These are phyloP conservation scores for Backusella westeae DNA, from an alignment of 192 early-diverging fungal species.

Conservation along the genomic window DNA sequence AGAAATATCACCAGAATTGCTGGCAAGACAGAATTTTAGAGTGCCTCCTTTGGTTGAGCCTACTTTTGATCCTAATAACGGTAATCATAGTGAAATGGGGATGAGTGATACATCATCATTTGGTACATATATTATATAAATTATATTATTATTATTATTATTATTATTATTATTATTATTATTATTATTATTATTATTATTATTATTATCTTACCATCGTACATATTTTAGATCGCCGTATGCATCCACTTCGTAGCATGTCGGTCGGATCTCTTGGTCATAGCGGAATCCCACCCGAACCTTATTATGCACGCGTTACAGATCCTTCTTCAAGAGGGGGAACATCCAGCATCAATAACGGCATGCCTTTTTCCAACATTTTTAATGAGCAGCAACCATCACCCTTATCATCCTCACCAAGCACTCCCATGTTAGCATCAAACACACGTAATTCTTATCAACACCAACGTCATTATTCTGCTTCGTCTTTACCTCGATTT, in stretches of 20 bases:
- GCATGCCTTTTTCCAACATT: not conserved
- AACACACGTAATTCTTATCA: constrained; percentile 8
- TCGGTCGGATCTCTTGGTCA: constrained; percentile 21
- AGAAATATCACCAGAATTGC: constrained; percentile 57
- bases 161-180: not conserved
- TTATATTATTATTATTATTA: not conserved
- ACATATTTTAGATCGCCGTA: constrained; percentile 10
- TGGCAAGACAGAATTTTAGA: constrained; percentile 60
- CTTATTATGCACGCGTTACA: not conserved
- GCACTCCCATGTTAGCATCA: constrained; percentile 21
- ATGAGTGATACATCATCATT: not conserved
- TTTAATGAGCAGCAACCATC: not conserved
- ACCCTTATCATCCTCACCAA: constrained; percentile 15
- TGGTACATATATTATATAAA: not conserved
- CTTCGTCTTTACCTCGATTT: constrained; percentile 16
- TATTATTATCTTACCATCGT: not conserved
- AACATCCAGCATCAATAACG: not conserved
- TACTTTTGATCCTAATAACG: constrained; percentile 19
- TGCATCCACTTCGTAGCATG: constrained; percentile 27
- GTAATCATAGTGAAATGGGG: not conserved
- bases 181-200: not conserved
- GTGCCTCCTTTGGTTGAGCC: constrained; percentile 47
- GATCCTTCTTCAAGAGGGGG: not conserved
- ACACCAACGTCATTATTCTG: constrained; percentile 21
- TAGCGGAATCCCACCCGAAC: not conserved